A percentile compares a stretch with the other conserved stretches of the same genome.
Conservation (phyloP, 768 basidiomycete genomes). For the Pleurotus tuoliensis region DNA sequence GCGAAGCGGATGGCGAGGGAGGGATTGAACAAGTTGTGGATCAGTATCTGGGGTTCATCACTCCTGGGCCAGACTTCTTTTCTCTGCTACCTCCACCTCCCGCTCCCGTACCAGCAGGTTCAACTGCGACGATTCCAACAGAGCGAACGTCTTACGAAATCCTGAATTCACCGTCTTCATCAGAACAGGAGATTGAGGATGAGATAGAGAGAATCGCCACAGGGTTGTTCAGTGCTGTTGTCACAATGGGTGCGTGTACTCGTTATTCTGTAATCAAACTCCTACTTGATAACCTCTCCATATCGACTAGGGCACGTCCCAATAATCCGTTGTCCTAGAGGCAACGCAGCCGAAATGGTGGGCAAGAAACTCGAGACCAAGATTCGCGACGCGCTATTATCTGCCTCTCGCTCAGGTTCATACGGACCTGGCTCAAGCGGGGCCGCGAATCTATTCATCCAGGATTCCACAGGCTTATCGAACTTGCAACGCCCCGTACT, state of each 20-base stretch:
- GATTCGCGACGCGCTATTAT: slow-evolving; percentile 81
- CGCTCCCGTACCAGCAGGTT: slow-evolving; percentile 27
- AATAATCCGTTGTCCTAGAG: slow-evolving; percentile 89
- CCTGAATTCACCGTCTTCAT: slow-evolving; percentile 87
- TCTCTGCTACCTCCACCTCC: slow-evolving; percentile 71
- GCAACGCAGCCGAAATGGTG: slow-evolving; percentile 99
- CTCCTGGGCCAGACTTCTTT: slow-evolving; percentile 90
- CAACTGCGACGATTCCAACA: slow-evolving; percentile 30
- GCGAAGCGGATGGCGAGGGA: slow-evolving; percentile 13
- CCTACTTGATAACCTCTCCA: background rate
- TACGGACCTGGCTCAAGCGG: slow-evolving; percentile 15
- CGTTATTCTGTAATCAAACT: background rate
- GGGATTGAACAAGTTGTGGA: slow-evolving; percentile 68
- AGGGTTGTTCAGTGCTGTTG: slow-evolving; percentile 89
- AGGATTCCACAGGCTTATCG: slow-evolving; percentile 79
- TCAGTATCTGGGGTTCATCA: slow-evolving; percentile 95
- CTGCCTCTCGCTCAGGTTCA: slow-evolving; percentile 45
- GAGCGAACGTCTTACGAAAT: slow-evolving; percentile 71
- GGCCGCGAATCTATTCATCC: slow-evolving; percentile 64
- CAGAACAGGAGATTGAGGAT: slow-evolving; percentile 87
- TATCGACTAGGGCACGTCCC: slow-evolving; percentile 73
- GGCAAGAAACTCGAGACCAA: slow-evolving; percentile 92
- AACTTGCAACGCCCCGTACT: slow-evolving; percentile 94
- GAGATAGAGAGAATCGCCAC: slow-evolving; percentile 90
- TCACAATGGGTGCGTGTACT: slow-evolving; percentile 67